These are phyloP conservation scores for Lichtheimia hyalospora DNA, from an alignment of 371 early-diverging fungal genomes.

Conservation along the genomic window DNA sequence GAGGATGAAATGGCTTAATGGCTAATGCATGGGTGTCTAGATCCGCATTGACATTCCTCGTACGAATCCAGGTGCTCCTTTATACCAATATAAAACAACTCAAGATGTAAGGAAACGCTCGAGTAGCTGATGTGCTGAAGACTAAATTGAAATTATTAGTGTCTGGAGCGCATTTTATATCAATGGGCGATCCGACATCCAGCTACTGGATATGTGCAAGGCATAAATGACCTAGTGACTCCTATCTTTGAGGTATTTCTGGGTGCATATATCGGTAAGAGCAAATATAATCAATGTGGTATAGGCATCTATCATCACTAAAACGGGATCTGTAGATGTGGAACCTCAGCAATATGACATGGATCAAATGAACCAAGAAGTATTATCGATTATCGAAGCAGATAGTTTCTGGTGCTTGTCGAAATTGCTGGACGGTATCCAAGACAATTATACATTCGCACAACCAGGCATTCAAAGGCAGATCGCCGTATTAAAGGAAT, in stretches of 20 bases:
- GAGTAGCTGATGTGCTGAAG: background rate
- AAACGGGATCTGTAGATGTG: conserved; percentile 35
- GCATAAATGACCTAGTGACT: conserved; percentile 97
- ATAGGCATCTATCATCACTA: background rate
- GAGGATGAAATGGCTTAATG: no score
- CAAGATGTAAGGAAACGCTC: conserved; percentile 63
- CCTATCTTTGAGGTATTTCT: conserved; percentile 95
- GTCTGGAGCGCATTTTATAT: conserved; percentile 93
- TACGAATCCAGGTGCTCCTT: conserved; percentile 79
- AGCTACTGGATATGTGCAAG: conserved; percentile 98
- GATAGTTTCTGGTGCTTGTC: conserved; percentile 96
- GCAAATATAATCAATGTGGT: background rate
- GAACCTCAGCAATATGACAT: conserved; percentile 73
- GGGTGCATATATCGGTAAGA: conserved; percentile 61
- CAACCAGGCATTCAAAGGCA: conserved; percentile 97
- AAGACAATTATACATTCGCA: conserved; percentile 96
- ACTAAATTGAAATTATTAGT: conserved; percentile 37
- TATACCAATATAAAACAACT: conserved; percentile 82
- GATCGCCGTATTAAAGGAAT: conserved; percentile 81
- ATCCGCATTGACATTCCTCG: conserved; percentile 95
- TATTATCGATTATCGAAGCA: conserved; percentile 82
- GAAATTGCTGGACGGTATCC: conserved; percentile 94
- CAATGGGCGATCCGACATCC: conserved; percentile 98
- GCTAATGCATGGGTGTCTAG: conserved; percentile 7
- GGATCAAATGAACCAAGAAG: conserved; percentile 53